Evolutionary conservation across 2,329 filamentous ascomycete genomes (phyloP), one percentile per base, ranked within the genome.

Genomic region (Talaromyces sp.): DNA sequence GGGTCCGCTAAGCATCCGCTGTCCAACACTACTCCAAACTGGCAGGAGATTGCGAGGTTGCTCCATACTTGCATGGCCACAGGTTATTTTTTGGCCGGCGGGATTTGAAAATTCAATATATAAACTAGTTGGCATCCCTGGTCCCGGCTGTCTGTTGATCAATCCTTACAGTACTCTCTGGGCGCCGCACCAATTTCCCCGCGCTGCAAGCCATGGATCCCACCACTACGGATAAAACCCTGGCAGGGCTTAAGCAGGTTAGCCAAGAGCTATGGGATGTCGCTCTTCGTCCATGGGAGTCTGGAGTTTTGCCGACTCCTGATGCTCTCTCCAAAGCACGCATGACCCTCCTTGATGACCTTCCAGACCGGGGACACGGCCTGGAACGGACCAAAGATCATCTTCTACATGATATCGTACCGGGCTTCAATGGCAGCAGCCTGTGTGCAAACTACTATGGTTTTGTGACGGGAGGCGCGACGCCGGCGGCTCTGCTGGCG

Each of bases 381-480:
- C 70, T 75, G 17, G 68, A 72, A 38, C 59, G 64, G 10, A 66
- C 70, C n/a, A 71, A 70, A 57, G 62, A 65, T 17, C 77, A 80
- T 61, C 67, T 81, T n/a, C 26, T 76, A 4, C 61, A 74, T 21
- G 72, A 78, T 41, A 71, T 81, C 51, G 71, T 77, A 6, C 77
- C 78, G 0, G 89, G 82, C 1, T 82, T 95, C 62, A 91, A 88
- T 67, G 83, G 81, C 17, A 84, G 86, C 68, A 87, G 85, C 65
- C 81, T 83, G 49, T 86, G 83, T 50, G 75, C 85, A 11, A 85
- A 86, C 58, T 96, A 96, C 80, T 96, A 91, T 73, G 93, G 91
- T 62, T 96, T 97, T 72, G 89, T 97, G 6, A 96, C 88, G 0
- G 93, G 93, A 51, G 89, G 91, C 14, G 81, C 83, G 8, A 89